A percentile compares a stretch with the other conserved stretches of the same genome.
Evolutionary conservation across 352 stramenopile genomes (phyloP).

Genomic region (Globisporangium yorkense): DNA sequence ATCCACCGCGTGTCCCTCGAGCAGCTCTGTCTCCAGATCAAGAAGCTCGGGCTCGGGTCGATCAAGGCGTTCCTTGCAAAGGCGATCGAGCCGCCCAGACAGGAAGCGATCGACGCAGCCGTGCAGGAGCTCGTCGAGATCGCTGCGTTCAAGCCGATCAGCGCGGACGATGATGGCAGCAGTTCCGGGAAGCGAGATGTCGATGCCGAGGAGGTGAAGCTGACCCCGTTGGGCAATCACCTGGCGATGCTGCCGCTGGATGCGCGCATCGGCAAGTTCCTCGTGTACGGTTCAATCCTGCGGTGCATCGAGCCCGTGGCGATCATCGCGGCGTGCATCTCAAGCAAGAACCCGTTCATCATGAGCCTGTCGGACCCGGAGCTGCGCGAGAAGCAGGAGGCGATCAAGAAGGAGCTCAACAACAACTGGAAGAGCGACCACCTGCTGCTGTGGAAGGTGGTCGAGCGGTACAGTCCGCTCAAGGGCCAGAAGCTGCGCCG

Average conservation of each 20-base stretch:
- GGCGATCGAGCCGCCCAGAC: constrained; percentile 90
- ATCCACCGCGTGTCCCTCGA: constrained; percentile 86
- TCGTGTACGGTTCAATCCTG: constrained; percentile 85
- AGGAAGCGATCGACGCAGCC: constrained; percentile 87
- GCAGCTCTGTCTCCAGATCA: constrained; percentile 84
- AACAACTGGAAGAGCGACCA: constrained; percentile 74
- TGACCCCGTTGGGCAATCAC: constrained; percentile 93
- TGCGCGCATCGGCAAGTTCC: constrained; percentile 83
- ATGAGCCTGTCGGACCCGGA: constrained; percentile 66
- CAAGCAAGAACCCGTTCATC: constrained; percentile 72
- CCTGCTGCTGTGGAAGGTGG: constrained; percentile 67
- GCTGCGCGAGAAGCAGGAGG: constrained; percentile 45
- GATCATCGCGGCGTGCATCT: constrained; percentile 79
- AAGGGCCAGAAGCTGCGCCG: constrained; percentile 49
- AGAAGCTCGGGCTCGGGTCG: constrained; percentile 71
- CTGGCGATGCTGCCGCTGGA: constrained; percentile 80
- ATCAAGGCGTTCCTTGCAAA: constrained; percentile 71
- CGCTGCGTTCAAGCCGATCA: constrained; percentile 64
- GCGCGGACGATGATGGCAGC: not conserved
- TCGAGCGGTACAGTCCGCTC: constrained; percentile 61
- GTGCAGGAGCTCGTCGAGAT: constrained; percentile 90
- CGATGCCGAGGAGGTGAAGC: constrained; percentile 43
- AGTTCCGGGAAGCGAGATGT: constrained; percentile 10
- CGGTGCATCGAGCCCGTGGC: constrained; percentile 78
- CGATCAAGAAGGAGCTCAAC: constrained; percentile 62